Percentiles rank a stretch among this genome's conserved stretches.
phyloP scores from a whole-genome alignment of 1,284 basidiomycete genomes.

The Melampsora americana region DNA sequence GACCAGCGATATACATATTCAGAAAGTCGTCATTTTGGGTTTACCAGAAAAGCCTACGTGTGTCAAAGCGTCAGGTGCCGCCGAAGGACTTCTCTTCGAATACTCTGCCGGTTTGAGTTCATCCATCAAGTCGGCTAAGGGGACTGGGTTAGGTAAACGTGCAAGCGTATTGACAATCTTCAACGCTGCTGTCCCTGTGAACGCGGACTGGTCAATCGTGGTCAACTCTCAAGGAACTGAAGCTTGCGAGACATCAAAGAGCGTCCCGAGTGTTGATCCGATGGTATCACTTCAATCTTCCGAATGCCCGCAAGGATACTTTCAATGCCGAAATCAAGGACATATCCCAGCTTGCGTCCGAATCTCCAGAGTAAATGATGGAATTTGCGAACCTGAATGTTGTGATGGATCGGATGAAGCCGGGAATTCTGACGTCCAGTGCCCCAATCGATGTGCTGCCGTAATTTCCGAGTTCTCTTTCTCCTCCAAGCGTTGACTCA shows the following conservation, averaged over 20 bases:
- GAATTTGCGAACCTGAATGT: slow-evolving; percentile 88
- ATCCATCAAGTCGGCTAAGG: slow-evolving; percentile 40
- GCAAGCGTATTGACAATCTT: slow-evolving; percentile 34
- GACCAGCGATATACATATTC: slow-evolving; percentile 68
- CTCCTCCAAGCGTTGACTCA: too few species aligned
- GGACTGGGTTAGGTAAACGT: slow-evolving; percentile 28
- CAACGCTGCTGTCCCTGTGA: slow-evolving; percentile 22
- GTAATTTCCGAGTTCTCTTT: slow-evolving; percentile 70
- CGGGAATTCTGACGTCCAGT: slow-evolving; percentile 62
- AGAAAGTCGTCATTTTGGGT: slow-evolving; percentile 75
- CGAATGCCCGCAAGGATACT: slow-evolving; percentile 30
- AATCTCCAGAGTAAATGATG: slow-evolving; percentile 84
- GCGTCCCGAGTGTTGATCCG: slow-evolving; percentile 1
- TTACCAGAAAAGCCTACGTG: slow-evolving; percentile 62
- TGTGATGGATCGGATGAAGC: slow-evolving; percentile 97
- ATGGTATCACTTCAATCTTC: slow-evolving; percentile 21
- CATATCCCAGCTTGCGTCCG: slow-evolving; percentile 77
- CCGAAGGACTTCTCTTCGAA: slow-evolving; percentile 48
- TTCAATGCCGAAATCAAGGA: slow-evolving; percentile 85
- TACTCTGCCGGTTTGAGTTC: slow-evolving; percentile 49
- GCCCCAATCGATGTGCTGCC: slow-evolving; percentile 73
- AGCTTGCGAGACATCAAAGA: neutral
- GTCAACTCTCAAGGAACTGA: slow-evolving; percentile 9
- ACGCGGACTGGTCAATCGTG: slow-evolving; percentile 35
- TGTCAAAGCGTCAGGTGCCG: slow-evolving; percentile 45